Base-by-base conservation (phyloP, 495 filamentous ascomycete species). In the Aspergillus ostianus region DNA sequence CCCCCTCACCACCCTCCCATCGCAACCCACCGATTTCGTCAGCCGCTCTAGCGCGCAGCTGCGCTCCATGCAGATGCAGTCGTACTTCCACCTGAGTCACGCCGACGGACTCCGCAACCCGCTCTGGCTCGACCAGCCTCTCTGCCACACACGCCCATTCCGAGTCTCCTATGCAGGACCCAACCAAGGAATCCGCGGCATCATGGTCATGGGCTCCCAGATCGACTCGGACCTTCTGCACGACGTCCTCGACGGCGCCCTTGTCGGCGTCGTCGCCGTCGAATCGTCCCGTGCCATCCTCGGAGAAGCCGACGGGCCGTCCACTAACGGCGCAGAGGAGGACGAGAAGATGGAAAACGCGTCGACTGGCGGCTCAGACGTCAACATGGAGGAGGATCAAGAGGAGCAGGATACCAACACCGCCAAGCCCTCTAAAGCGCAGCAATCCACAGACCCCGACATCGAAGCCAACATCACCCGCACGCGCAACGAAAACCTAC, bases 51-150 rank as follows among this genome's bases (percentile, higher is more conserved):
- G 88, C 9, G 81, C 82, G 13, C 84, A 93, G 63, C 69, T 91
- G 5, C 82, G 90, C 54, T 81, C 84, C 26, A 93, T 95, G 90
- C 89, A 92, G 62, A 87, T 83, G 21, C 84, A 90, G 67, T 89
- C 90, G 0, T 93, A 93, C 62, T 92, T 95, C 69, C 86, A 91
- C 67, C 64, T 76, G 46, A 75, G 68, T 17, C 74, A 73, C 12
- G 64, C 72, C 9, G 65, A 66, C 45, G 69, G 64, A 20, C 47
- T 75, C 29, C 66, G 56, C 17, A 73, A 70, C 47, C 69, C 77
- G 0, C 58, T 75, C 13, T 89, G 84, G 82, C 68, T 73, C 32
- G 67, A 69, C 17, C 70, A 67, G 3, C 82, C 84, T 0, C 65
- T 88, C 3, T 80, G 75, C 9, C 70, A 69, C 26, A 65, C 68